Base-by-base conservation (phyloP, 257 asterid genomes). In the Scutellaria baicalensis region DNA sequence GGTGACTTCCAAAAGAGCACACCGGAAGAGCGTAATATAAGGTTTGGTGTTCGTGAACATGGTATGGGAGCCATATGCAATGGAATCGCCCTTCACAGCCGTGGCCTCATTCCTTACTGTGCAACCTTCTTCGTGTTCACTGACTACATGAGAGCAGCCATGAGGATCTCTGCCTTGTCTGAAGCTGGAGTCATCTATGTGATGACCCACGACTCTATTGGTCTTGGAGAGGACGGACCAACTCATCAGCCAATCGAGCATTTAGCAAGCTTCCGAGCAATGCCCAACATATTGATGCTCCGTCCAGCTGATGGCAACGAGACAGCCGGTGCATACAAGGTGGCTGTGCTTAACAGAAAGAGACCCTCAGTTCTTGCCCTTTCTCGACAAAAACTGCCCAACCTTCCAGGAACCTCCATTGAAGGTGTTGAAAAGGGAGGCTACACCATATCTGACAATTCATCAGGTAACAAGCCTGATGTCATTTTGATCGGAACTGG, bases 261-360 rank as follows among this genome's bases (percentile, higher is more conserved):
- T 50, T 61, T 89, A 54, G 88, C 93, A 8, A 86, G 93, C 71
- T 86, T 89, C 87, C 79, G 96, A 6, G 96, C 96, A 49, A 89
- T 89, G 93, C 96, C 96, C 49, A 84, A 86, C 68, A 79, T 89
- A 18, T 66, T 89, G 72, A 86, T 89, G 91, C 82, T 89, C 79
- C 91, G 96, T 81, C 97, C 95, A 59, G 97, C 97, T 8, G 97
- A 91, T 16, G 97, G 96, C 12, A 91, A 87, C 0, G 97, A 91
- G 84, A 89, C 95, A 23, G 93, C 97, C 0, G 96, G 95, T 20
- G 73, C 95, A 6, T 91, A 87, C 87, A 85, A 69, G 75, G 97
- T 85, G 43, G 96, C 95, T 55, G 89, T 89, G 52, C 75, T 81
- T 52, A 86, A 85, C 80, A 77, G 79, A 72, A 84, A 89, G 79